Conservation (phyloP, 768 basidiomycete species). For the Dioszegia crocea region DNA sequence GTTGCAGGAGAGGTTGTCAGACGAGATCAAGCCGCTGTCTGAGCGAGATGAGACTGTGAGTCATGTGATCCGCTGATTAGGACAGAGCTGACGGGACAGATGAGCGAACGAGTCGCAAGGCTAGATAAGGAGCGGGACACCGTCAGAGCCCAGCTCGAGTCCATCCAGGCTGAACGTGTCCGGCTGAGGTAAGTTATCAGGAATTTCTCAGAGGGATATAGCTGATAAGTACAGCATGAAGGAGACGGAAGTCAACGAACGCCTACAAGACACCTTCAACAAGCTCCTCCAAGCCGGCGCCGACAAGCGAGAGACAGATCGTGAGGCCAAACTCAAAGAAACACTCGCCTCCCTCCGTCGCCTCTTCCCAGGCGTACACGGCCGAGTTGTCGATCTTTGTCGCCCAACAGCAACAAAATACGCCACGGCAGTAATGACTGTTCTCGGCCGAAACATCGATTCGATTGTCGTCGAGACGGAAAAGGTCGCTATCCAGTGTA, state of each 20-base stretch:
- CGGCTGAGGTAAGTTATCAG: slow-evolving; percentile 63
- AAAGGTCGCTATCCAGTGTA: slow-evolving; percentile 94
- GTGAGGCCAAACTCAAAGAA: slow-evolving; percentile 78
- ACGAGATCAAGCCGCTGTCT: slow-evolving; percentile 38
- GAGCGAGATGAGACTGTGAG: slow-evolving; percentile 32
- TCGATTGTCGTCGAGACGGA: slow-evolving; percentile 95
- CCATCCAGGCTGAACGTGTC: slow-evolving; percentile 74
- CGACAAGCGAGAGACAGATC: slow-evolving; percentile 79
- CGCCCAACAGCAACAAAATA: slow-evolving; percentile 91
- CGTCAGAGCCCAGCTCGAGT: slow-evolving; percentile 73
- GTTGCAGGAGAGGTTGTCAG: slow-evolving; percentile 55
- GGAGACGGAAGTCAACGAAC: slow-evolving; percentile 87
- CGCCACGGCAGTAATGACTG: slow-evolving; percentile 81
- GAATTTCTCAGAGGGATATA: neutral
- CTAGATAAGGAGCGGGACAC: slow-evolving; percentile 62
- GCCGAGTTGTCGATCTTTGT: slow-evolving; percentile 87
- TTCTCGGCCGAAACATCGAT: slow-evolving; percentile 90
- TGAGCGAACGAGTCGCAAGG: slow-evolving; percentile 58
- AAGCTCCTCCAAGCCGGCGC: slow-evolving; percentile 86
- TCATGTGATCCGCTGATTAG: neutral
- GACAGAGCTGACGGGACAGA: slow-evolving; percentile 21
- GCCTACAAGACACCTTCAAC: slow-evolving; percentile 72
- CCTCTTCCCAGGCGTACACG: slow-evolving; percentile 89
- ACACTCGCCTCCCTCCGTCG: slow-evolving; percentile 75
- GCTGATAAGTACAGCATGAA: slow-evolving; percentile 60